Evolutionary conservation across 129 eudicot species (phyloP).

Genomic region (Lonicera japonica): DNA sequence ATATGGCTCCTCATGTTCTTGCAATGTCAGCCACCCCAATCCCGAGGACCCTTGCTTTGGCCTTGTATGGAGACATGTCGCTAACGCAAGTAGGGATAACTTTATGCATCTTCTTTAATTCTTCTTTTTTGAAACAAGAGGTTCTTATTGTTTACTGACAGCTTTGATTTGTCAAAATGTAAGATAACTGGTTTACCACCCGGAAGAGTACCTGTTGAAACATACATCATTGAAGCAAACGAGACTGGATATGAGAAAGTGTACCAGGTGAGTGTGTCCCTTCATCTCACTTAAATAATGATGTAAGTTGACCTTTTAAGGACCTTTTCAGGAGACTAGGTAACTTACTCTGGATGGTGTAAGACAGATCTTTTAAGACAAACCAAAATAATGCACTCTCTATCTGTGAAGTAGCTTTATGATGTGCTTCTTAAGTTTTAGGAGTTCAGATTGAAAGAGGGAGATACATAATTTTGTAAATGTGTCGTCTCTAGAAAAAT

Average conservation of each 20-base stretch:
- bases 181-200: constrained; percentile 97
- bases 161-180: constrained; percentile 16
- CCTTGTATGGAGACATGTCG: constrained; percentile 94
- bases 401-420: too few species aligned
- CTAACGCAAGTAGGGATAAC: constrained; percentile 58
- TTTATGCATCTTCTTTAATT: too few species aligned
- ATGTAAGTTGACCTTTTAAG: constrained; percentile 4
- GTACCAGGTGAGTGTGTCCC: constrained; percentile 55
- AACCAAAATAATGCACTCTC: too few species aligned
- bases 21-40: constrained; percentile 99
- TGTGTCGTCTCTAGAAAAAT: too few species aligned
- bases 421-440: too few species aligned
- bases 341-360: too few species aligned
- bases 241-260: constrained; percentile 70
- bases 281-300: constrained; percentile 9
- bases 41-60: constrained; percentile 96
- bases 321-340: too few species aligned
- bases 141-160: constrained; percentile 6
- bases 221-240: constrained; percentile 62
- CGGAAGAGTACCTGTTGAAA: constrained; percentile 80
- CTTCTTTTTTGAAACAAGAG: too few species aligned
- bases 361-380: too few species aligned
- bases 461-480: too few species aligned
- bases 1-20: constrained; percentile 97
- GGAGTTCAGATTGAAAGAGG: too few species aligned